Base-by-base conservation (phyloP, 148 eudicot species). In the Nyssa sinensis region DNA sequence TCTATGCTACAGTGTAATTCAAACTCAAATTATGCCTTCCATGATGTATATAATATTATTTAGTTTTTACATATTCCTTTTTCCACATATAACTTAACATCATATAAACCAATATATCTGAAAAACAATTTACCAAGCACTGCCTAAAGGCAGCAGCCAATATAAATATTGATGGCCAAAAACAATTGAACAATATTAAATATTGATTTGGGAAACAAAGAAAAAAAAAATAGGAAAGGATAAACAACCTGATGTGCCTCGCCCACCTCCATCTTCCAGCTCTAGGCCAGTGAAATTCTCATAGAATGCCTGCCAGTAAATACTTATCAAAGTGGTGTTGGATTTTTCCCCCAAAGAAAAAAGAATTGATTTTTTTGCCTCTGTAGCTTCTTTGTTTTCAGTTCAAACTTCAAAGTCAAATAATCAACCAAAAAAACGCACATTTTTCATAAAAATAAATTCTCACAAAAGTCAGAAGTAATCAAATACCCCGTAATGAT, bases 211-310 rank as follows among this genome's bases (percentile, higher is more conserved):
- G 55, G 31, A 41, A 7, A 64, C 10, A n/a, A n/a, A n/a, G n/a
- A n/a, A 17, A n/a, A 25, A 14, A 17, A 4, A 58, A 61, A 75
- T 7, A 66, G 49, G 28, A 34, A 69, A 82, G n/a, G 58, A 76
- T 32, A 59, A 75, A 57, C 69, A 75, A 95, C 98, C 98, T 89
- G 98, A 95, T 67, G 98, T 95, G 79, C 98, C 98, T 62, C 98
- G 94, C 53, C 98, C 98, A 70, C 98, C 98, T 39, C 98, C 98
- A 82, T 95, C 97, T 92, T 95, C 98, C 65, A 95, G 87, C 92
- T 95, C 98, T 79, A 95, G 82, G 67, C 98, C 98, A 81, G 96
- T 92, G 78, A 95, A 95, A 74, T 92, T 90, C 69, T 88, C 96
- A 58, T 97, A 90, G 83, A 88, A 95, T 16, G 98, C 92, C 98